Percentiles rank a stretch among this genome's conserved stretches.
Conservation (phyloP, 495 filamentous ascomycete genomes). For the Neurospora cerealis region DNA sequence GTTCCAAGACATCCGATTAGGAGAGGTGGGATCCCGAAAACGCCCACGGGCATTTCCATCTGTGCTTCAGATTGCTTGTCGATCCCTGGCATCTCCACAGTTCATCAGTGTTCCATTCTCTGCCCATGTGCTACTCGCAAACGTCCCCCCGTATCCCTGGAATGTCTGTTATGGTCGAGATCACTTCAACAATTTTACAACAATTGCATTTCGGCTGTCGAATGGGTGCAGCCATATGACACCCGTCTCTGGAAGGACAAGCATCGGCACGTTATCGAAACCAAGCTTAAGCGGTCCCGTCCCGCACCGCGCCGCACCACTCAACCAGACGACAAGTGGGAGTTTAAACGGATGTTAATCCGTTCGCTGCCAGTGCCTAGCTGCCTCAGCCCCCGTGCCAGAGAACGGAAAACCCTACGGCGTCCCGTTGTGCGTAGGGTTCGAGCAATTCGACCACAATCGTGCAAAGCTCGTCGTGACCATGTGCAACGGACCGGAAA, state of each 20-base stretch:
- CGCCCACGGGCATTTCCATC: neutral
- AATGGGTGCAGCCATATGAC: neutral
- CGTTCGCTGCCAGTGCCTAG: neutral
- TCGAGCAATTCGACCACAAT: neutral
- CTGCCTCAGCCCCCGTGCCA: neutral
- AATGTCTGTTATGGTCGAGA: neutral
- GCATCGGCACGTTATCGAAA: neutral
- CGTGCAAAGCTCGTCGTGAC: neutral
- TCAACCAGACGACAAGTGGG: neutral
- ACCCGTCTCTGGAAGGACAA: neutral
- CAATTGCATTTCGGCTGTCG: neutral
- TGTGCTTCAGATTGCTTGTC: neutral
- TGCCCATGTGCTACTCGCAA: neutral
- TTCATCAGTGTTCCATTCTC: neutral
- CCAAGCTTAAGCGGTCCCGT: neutral
- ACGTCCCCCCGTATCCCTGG: neutral
- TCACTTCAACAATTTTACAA: neutral
- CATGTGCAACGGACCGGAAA: neutral
- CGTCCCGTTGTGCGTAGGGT: neutral
- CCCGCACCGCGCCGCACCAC: neutral
- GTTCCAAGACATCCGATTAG: neutral
- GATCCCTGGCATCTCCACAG: neutral
- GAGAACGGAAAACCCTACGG: neutral
- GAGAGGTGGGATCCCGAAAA: neutral
- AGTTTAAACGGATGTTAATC: neutral